Evolutionary conservation across 2,329 filamentous ascomycete species (phyloP), one percentile per base, ranked within the genome.

Genomic region (Dactylellina sp.): DNA sequence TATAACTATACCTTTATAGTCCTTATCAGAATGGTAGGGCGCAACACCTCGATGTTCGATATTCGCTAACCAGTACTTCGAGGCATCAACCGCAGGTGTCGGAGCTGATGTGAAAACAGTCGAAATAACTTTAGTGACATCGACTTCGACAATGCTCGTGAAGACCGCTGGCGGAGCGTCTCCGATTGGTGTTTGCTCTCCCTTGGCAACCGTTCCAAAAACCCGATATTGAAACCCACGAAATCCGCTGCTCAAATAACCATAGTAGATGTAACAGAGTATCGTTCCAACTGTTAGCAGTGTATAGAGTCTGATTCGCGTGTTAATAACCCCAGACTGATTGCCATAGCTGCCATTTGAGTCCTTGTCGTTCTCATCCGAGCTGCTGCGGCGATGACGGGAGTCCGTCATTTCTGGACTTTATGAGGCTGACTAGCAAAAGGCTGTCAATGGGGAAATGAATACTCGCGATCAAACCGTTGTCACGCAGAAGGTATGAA

Each of bases 41-140:
- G 83, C 82, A 64, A 81, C 68, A n/a, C 83, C 83, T 70, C 82
- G 81, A 74, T 84, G 78, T 16, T 78, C 65, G 40, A 82, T 80
- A 40, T 77, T 77, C 72, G 80, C 80, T 56, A 80, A 78, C 80
- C 80, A 81, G 22, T 62, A 74, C 7, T 16, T 46, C 32, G 65
- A 63, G 16, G 56, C 39, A 16, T 46, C 62, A 1, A 32, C 28
- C 28, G 32, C 50, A 50, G 60, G 44, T 20, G 56, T 74, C 2
- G 70, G 70, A 22, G 70, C 70, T 12, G 70, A 42, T 20, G 28
- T 49, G 37, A 56, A 62, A 18, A 50, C 61, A 18, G 61, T 66
- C 37, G 70, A 66, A 24, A 61, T 39, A 6, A 53, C 53, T 25
- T 55, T 66, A 4, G 70, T 66, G 40, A 66, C 70, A 57, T 74